Evolutionary conservation across 441 rosid species (phyloP).

Genomic region (Adansonia rubrostipa): DNA sequence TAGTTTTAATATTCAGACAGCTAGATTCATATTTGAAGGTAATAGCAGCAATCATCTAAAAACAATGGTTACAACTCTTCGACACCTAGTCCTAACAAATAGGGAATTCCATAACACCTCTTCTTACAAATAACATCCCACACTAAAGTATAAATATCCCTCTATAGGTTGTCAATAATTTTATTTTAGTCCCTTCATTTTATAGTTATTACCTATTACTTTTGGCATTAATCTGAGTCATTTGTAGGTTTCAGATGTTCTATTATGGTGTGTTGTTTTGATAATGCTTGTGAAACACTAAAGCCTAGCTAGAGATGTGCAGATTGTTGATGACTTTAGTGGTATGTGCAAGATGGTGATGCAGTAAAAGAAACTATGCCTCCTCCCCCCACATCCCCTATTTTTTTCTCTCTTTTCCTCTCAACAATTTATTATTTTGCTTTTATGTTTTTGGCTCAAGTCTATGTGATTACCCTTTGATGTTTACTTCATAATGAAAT

Average conservation of each 20-base stretch:
- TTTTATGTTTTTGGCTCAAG: background rate
- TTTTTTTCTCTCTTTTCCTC: no score
- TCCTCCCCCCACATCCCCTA: background rate
- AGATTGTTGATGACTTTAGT: conserved; percentile 86
- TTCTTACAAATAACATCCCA: background rate
- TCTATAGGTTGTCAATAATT: background rate
- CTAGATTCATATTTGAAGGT: background rate
- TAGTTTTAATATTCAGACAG: background rate
- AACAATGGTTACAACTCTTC: no score
- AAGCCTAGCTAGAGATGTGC: conserved; percentile 40
- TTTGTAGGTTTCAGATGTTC: background rate
- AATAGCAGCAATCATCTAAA: background rate
- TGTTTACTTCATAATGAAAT: background rate
- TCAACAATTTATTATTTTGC: background rate
- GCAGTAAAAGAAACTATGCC: conserved; percentile 55
- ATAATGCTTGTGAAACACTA: conserved; percentile 21
- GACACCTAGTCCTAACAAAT: background rate
- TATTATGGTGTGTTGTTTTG: background rate
- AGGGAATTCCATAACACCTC: background rate
- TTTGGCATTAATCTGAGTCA: background rate
- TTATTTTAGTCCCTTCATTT: background rate
- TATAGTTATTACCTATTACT: background rate
- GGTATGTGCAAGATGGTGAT: conserved; percentile 83
- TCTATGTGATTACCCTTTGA: background rate
- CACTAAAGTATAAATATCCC: background rate